phyloP scores from a whole-genome alignment of 805 yeast genomes.

The Myxozyma neglecta region DNA sequence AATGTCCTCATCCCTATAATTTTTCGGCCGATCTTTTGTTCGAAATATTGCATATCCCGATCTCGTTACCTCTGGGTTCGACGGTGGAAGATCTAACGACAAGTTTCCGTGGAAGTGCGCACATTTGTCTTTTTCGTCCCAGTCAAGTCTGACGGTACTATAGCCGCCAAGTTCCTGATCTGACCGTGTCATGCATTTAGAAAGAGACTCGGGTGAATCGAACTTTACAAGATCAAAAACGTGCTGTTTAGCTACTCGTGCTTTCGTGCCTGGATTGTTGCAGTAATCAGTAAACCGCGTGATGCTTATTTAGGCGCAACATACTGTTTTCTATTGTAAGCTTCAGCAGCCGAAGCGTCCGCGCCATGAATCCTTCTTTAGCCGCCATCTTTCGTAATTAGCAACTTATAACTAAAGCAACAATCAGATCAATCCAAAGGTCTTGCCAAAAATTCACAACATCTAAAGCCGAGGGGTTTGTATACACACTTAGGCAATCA shows the following conservation, averaged over 20 bases:
- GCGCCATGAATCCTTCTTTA: constrained; percentile 11
- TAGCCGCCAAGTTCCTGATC: constrained; percentile 80
- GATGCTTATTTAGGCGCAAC: neutral
- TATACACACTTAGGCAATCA: neutral
- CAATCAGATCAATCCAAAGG: too few relatives aligned
- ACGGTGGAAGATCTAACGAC: constrained; percentile 64
- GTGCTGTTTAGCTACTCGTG: constrained; percentile 19
- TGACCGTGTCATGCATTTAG: constrained; percentile 58
- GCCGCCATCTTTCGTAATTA: neutral
- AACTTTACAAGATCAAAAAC: constrained; percentile 58
- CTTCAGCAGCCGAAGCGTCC: neutral
- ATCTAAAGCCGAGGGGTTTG: neutral
- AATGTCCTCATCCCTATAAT: constrained; percentile 41
- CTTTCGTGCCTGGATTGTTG: constrained; percentile 5
- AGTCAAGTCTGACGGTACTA: constrained; percentile 59
- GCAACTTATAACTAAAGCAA: too few relatives aligned
- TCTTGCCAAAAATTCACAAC: too few relatives aligned
- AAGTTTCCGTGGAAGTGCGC: constrained; percentile 73
- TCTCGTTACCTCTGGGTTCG: constrained; percentile 61
- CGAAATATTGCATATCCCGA: constrained; percentile 83
- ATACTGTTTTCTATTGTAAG: neutral
- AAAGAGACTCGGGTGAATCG: constrained; percentile 50
- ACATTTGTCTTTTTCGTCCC: constrained; percentile 44
- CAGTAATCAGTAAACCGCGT: neutral
- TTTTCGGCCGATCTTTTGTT: constrained; percentile 61